Conservation (phyloP, 2,329 filamentous ascomycete genomes). For the Trichoderma citrinoviride region DNA sequence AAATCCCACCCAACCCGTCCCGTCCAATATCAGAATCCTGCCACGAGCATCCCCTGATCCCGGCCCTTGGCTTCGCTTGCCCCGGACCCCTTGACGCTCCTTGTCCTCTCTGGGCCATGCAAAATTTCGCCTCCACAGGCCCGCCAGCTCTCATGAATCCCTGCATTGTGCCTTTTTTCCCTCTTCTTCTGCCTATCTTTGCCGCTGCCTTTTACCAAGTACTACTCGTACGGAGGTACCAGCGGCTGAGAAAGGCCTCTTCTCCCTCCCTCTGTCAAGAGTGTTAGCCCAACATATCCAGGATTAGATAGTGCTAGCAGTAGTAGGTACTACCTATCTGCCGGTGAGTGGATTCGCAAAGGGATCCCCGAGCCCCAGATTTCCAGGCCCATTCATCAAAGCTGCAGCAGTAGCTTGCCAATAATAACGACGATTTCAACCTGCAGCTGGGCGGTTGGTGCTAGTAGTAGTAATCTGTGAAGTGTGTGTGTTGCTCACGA, state of each 20-base stretch:
- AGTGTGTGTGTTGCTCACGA: too few species aligned
- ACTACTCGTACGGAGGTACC: too few species aligned
- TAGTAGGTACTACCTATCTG: background rate
- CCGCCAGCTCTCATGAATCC: slow-evolving; percentile 3
- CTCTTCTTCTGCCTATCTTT: background rate
- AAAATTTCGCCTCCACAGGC: slow-evolving; percentile 19
- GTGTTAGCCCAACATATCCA: too few species aligned
- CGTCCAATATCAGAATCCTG: background rate
- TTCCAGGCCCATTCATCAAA: background rate
- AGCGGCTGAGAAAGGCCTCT: background rate
- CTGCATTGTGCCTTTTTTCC: background rate
- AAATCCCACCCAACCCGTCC: background rate
- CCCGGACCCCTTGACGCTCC: background rate
- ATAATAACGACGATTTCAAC: too few species aligned
- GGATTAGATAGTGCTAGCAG: too few species aligned
- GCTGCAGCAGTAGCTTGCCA: too few species aligned
- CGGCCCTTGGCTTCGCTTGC: background rate
- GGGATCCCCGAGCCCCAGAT: background rate
- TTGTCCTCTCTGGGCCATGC: slow-evolving; percentile 3
- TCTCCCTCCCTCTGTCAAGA: background rate
- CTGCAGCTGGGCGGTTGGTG: too few species aligned
- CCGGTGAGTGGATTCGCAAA: slow-evolving; percentile 4
- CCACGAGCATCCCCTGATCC: slow-evolving; percentile 8
- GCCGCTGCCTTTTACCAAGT: too few species aligned
- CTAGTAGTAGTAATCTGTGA: too few species aligned